Conservation (phyloP, 768 basidiomycete genomes). For the Boletellus sp. region DNA sequence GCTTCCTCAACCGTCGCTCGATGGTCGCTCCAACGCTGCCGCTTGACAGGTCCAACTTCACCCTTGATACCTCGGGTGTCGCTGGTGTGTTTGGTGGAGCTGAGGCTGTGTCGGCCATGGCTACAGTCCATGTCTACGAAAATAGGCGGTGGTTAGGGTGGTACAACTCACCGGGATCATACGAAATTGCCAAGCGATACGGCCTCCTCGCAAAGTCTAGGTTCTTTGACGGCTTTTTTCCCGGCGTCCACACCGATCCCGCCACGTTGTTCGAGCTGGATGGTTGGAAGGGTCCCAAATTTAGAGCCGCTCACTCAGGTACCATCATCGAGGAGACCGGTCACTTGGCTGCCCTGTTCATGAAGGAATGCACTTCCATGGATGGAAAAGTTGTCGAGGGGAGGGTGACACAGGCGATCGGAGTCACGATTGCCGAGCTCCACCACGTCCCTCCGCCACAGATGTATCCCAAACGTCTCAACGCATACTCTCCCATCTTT, state of each 20-base stretch:
- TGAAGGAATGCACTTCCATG: conserved; percentile 18
- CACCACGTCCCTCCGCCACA: conserved; percentile 15
- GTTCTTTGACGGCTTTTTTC: conserved; percentile 34
- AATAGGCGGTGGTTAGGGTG: conserved; percentile 35
- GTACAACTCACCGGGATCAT: conserved; percentile 39
- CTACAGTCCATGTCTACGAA: conserved; percentile 34
- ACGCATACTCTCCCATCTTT: conserved; percentile 19
- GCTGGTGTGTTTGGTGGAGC: conserved; percentile 38
- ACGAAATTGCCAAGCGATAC: conserved; percentile 33
- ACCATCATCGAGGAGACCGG: conserved; percentile 29
- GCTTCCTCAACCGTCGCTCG: conserved; percentile 13
- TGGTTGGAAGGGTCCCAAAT: conserved; percentile 31
- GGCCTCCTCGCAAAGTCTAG: conserved; percentile 31
- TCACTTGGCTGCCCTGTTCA: conserved; percentile 30
- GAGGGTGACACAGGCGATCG: conserved; percentile 21
- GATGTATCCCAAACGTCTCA: conserved; percentile 19
- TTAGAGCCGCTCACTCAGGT: conserved; percentile 32
- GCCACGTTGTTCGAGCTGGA: conserved; percentile 31
- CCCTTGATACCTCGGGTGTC: conserved; percentile 32
- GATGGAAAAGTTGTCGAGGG: conserved; percentile 17
- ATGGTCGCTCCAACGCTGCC: conserved; percentile 9
- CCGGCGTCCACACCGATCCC: conserved; percentile 32
- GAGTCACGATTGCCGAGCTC: conserved; percentile 29
- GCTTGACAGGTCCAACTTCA: conserved; percentile 20
- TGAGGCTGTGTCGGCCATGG: conserved; percentile 38